Evolutionary conservation across 2,329 filamentous ascomycete genomes (phyloP).

Genomic region (Hirsutella thompsonii): DNA sequence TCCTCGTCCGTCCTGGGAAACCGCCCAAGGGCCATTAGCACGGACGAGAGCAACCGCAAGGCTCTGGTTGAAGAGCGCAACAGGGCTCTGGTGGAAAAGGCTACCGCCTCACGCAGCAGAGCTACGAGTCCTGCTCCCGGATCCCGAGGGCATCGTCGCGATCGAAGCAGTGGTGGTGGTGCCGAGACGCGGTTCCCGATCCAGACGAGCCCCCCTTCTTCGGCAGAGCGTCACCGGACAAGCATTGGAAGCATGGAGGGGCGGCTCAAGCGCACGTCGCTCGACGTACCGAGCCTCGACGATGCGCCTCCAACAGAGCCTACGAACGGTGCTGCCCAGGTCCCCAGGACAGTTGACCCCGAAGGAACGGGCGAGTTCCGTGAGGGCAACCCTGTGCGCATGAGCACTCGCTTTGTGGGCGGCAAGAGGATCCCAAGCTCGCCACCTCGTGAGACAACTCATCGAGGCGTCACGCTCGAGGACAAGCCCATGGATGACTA

Average conservation of each 20-base stretch:
- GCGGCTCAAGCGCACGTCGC: slow-evolving; percentile 48
- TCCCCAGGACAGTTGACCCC: slow-evolving; percentile 8
- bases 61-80: slow-evolving; percentile 90
- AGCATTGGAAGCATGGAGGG: slow-evolving; percentile 36
- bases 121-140: slow-evolving; percentile 61
- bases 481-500: slow-evolving; percentile 37
- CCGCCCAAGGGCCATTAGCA: slow-evolving; percentile 78
- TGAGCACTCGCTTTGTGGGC: slow-evolving; percentile 30
- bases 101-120: slow-evolving; percentile 51
- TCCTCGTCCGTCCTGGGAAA: slow-evolving; percentile 41
- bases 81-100: slow-evolving; percentile 62
- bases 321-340: slow-evolving; percentile 26
- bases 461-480: slow-evolving; percentile 36
- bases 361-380: slow-evolving; percentile 38
- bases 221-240: slow-evolving; percentile 36
- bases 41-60: slow-evolving; percentile 88
- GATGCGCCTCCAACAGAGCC: slow-evolving; percentile 22
- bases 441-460: slow-evolving; percentile 12
- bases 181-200: slow-evolving; percentile 78
- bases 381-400: slow-evolving; percentile 42
- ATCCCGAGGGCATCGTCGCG: slow-evolving; percentile 55
- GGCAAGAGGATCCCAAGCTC: slow-evolving; percentile 28
- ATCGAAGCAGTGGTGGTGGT: slow-evolving; percentile 56
- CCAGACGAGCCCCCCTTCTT: slow-evolving; percentile 47
- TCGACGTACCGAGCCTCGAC: slow-evolving; percentile 65